A percentile compares a stretch with the other conserved stretches of the same genome.
Evolutionary conservation across 805 yeast genomes (phyloP).

Genomic region (Priceomyces carsonii): DNA sequence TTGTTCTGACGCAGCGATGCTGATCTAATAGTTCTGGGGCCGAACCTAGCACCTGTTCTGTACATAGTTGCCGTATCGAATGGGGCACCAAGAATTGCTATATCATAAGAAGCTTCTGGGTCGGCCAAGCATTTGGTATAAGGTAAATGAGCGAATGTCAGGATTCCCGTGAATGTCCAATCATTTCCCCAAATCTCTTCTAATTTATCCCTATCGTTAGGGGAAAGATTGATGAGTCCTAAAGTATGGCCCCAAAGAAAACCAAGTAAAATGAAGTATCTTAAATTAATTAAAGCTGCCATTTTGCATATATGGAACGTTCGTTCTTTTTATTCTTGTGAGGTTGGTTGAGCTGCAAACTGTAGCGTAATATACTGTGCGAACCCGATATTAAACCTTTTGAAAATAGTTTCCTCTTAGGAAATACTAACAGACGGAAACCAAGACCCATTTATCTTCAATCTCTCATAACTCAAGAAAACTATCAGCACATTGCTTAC

Average conservation of each 20-base stretch:
- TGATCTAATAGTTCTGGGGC: conserved; percentile 52
- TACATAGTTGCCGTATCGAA: conserved; percentile 58
- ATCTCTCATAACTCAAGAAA: too few relatives aligned
- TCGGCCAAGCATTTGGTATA: conserved; percentile 47
- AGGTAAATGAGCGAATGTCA: conserved; percentile 53
- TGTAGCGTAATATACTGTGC: too few relatives aligned
- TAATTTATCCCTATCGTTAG: conserved; percentile 33
- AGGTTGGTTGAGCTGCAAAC: too few relatives aligned
- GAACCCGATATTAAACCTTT: too few relatives aligned
- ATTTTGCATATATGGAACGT: conserved; percentile 44
- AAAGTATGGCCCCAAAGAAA: too few relatives aligned
- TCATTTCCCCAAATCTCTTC: conserved; percentile 68
- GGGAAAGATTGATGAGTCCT: neutral
- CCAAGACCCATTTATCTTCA: too few relatives aligned
- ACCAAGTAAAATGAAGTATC: too few relatives aligned
- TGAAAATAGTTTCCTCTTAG: too few relatives aligned
- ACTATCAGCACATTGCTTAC: too few relatives aligned
- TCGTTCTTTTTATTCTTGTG: conserved; percentile 47
- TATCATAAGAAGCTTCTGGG: conserved; percentile 45
- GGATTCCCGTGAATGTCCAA: too few relatives aligned
- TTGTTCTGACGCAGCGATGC: conserved; percentile 28
- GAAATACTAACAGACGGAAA: too few relatives aligned
- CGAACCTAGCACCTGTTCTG: conserved; percentile 60
- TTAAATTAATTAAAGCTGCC: too few relatives aligned
- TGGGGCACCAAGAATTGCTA: conserved; percentile 60